Evolutionary conservation across 2,329 filamentous ascomycete genomes (phyloP).

Genomic region (Cytospora piceae): DNA sequence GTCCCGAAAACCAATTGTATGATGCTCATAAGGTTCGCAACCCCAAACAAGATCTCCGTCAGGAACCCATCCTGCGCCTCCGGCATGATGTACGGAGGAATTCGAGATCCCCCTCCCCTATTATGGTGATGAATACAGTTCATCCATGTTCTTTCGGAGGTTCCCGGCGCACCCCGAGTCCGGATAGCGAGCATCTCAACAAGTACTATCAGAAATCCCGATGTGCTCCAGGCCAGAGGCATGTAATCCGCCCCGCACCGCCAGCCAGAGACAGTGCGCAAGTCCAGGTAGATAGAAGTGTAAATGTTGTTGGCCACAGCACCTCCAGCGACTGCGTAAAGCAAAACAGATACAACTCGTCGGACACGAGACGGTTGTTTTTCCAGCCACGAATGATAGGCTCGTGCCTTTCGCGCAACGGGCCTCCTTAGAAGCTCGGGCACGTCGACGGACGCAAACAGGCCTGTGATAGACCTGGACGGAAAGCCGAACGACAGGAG

Average conservation of each 20-base stretch:
- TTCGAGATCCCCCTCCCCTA: no score
- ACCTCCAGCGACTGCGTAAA: neutral
- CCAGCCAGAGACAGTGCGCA: conserved; percentile 12
- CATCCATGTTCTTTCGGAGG: neutral
- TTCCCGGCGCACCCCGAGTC: neutral
- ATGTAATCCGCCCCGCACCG: conserved; percentile 11
- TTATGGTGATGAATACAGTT: no score
- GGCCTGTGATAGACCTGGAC: neutral
- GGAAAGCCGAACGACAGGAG: conserved; percentile 15
- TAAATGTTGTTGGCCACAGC: conserved; percentile 11
- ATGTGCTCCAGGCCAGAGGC: conserved; percentile 11
- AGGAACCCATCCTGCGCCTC: conserved; percentile 2
- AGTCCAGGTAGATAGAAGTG: conserved; percentile 13
- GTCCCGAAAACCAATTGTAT: conserved; percentile 12
- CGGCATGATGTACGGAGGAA: neutral
- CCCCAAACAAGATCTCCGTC: conserved; percentile 15
- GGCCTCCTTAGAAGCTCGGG: neutral
- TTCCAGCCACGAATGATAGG: conserved; percentile 6
- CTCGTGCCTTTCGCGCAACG: neutral
- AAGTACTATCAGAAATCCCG: neutral
- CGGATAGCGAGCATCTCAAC: conserved; percentile 8
- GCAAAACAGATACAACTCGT: neutral
- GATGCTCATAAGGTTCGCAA: conserved; percentile 2
- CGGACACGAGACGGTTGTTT: neutral
- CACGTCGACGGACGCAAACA: conserved; percentile 8